Conservation (phyloP, 768 basidiomycete species). For the Russula lepida region DNA sequence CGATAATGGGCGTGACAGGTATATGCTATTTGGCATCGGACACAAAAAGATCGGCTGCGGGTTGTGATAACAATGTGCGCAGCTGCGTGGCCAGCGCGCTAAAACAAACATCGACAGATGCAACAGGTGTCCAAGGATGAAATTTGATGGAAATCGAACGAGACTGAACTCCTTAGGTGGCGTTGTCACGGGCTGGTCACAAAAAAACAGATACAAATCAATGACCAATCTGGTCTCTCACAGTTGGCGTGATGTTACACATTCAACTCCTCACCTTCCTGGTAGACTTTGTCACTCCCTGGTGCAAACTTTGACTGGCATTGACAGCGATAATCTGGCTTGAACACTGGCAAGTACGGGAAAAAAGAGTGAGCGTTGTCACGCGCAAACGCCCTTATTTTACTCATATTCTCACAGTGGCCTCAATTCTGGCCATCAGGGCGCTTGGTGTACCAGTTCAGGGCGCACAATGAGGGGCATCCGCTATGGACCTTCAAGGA, state of each 20-base stretch:
- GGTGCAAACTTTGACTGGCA: not conserved
- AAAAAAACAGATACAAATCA: not conserved
- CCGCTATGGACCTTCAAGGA: not conserved
- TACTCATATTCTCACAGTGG: slow-evolving; percentile 9
- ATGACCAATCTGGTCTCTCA: not conserved
- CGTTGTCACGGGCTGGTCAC: slow-evolving; percentile 11
- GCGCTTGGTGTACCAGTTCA: not conserved
- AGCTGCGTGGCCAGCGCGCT: not conserved
- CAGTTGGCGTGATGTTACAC: not conserved
- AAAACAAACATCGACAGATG: not conserved
- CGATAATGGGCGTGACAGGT: not conserved
- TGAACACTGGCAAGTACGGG: not conserved
- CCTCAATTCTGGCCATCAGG: not conserved
- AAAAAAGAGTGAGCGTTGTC: not conserved
- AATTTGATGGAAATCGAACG: not conserved
- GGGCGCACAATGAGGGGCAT: not conserved
- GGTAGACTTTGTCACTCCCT: not conserved
- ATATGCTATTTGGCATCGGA: not conserved
- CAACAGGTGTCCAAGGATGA: not conserved
- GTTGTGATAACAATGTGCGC: not conserved
- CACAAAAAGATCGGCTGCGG: not conserved
- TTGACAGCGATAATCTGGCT: not conserved
- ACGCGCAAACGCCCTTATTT: slow-evolving; percentile 1
- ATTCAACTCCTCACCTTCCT: not conserved
- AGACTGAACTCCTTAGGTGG: not conserved